phyloP scores from a whole-genome alignment of 148 eudicot species.

The Silene uniflora region DNA sequence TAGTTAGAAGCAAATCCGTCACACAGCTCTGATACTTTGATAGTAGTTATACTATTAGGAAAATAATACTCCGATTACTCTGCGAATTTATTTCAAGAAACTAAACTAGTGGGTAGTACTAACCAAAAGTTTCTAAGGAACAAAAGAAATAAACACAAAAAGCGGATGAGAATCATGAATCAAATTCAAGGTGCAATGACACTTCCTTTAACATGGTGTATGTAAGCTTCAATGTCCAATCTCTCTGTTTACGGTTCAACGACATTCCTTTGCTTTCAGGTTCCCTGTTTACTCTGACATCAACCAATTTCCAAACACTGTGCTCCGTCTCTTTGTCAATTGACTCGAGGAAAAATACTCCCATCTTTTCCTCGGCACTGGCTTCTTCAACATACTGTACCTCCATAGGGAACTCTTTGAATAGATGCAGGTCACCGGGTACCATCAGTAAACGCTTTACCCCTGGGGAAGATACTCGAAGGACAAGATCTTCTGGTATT shows the following conservation, averaged over 20 bases:
- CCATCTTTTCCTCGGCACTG: conserved; percentile 44
- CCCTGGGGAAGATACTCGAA: conserved; percentile 93
- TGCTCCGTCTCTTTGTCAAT: conserved; percentile 53
- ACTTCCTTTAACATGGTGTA: conserved; percentile 50
- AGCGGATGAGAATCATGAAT: conserved; percentile 16
- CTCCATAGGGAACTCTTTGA: conserved; percentile 71
- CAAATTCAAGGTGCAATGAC: conserved; percentile 49
- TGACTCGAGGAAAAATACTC: conserved; percentile 65
- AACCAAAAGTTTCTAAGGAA: no score
- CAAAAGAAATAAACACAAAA: no score
- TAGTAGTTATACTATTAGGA: no score
- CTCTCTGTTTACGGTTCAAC: conserved; percentile 68
- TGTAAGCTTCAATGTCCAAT: conserved; percentile 76
- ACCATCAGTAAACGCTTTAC: conserved; percentile 75
- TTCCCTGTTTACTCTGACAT: conserved; percentile 82
- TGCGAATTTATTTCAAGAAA: no score
- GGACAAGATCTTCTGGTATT: conserved; percentile 76
- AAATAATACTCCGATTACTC: no score
- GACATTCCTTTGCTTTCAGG: conserved; percentile 77
- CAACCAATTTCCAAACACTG: conserved; percentile 82
- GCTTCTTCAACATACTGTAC: conserved; percentile 52
- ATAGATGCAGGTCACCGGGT: conserved; percentile 72
- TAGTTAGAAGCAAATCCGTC: no score
- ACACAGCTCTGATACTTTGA: no score
- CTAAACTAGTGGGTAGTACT: no score